Evolutionary conservation across 2,329 filamentous ascomycete genomes (phyloP), one percentile per base, ranked within the genome.

Genomic region (Rutstroemia sp.): DNA sequence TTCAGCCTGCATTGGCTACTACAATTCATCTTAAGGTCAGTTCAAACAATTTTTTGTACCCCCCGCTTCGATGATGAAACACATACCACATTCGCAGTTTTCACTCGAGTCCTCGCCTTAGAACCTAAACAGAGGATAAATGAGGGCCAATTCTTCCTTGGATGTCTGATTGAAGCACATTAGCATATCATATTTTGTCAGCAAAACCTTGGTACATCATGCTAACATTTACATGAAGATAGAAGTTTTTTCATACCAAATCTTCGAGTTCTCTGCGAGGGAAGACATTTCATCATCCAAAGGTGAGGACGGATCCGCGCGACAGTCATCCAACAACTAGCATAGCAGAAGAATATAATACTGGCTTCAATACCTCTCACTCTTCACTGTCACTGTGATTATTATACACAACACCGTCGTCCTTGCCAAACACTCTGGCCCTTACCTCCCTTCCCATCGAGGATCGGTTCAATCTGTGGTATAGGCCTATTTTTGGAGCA

Each of bases 41-140:
- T 54, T 18, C 44, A 21, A 34, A 5, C 59, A 41, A 18, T 46
- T 51, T 62, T 57, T 41, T 39, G 55, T 54, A 42, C 25, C 37
- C 14, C 44, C n/a, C 41, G 51, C 57, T 65, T 70, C 68, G 68
- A 83, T 87, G 85, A 88, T 88, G 84, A 88, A 87, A 85, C 72
- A 80, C 80, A 78, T 84, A 81, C 78, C 76, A 81, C 78, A 88
- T 90, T 91, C 86, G 87, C 87, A 90, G 87, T 90, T 90, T 90
- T 83, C 86, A 88, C 87, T 88, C 78, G 84, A 88, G 83, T 79
- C 79, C 79, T 55, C 74, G 69, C 51, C 58, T 69, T 71, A 82
- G 86, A 84, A 83, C 83, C 82, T 79, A 76, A 75, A 47, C 73
- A 74, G 65, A 79, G 79, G 80, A 79, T 76, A 85, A 69, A 85